phyloP scores from a whole-genome alignment of 2,329 filamentous ascomycete genomes.

The Microcyclospora pomicola region DNA sequence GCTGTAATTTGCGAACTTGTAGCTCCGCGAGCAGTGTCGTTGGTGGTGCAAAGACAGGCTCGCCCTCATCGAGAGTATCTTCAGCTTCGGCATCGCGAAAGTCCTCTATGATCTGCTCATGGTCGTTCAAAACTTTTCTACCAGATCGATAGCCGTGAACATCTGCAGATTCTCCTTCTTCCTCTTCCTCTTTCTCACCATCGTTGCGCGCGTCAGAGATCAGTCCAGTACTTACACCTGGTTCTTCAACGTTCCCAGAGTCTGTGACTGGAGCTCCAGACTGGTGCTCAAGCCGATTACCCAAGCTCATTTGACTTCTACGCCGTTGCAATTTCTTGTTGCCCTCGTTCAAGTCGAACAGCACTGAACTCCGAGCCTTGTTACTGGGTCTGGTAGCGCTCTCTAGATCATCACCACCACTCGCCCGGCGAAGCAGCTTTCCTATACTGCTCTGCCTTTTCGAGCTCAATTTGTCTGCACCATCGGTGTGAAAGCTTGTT shows the following conservation, averaged over 20 bases:
- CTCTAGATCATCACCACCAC: conserved; percentile 16
- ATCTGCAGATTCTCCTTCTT: conserved; percentile 19
- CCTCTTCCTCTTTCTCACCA: conserved; percentile 20
- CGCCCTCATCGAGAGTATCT: conserved; percentile 28
- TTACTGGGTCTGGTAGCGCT: too few relatives aligned
- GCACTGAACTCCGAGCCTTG: too few relatives aligned
- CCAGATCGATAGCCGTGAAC: not conserved
- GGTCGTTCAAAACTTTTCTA: conserved; percentile 14
- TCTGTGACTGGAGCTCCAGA: conserved; percentile 5
- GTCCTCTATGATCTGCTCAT: conserved; percentile 29
- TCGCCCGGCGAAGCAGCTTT: conserved; percentile 17
- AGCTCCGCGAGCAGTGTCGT: conserved; percentile 88
- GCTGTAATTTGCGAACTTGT: conserved; percentile 77
- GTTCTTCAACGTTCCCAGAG: conserved; percentile 9
- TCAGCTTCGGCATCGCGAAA: conserved; percentile 34
- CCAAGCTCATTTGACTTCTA: conserved; percentile 21
- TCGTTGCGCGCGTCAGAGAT: conserved; percentile 18
- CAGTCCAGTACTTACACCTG: conserved; percentile 10
- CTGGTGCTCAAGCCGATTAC: conserved; percentile 11
- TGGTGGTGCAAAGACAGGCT: conserved; percentile 54
- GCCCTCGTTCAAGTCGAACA: conserved; percentile 15
- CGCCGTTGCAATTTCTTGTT: conserved; percentile 23
- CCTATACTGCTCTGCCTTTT: conserved; percentile 7
- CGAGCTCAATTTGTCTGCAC: conserved; percentile 13
- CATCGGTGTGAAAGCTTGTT: conserved; percentile 3